Base-by-base conservation (phyloP, 1,139 yeast species). In the Blastobotrys petasosporus region DNA sequence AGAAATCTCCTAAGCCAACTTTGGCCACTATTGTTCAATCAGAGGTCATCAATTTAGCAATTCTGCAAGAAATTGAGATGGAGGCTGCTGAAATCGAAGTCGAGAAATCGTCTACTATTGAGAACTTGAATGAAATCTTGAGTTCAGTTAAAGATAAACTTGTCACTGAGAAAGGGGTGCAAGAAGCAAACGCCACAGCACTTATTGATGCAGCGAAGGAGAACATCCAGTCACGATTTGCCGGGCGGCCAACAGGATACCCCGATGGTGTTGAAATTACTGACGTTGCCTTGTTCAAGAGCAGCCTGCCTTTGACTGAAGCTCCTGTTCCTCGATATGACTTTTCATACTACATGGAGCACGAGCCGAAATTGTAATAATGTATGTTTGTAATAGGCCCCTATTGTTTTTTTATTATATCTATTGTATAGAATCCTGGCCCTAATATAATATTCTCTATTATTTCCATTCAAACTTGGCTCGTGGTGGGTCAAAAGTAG, bases 61-160 rank as follows among this genome's bases (percentile, higher is more conserved):
- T 64, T 86, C 88, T 34, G 87, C 88, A 10, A 79, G 83, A 76
- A 63, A 66, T 53, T 76, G 86, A 57, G 25, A 49, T 56, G 25
- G 53, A 51, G 13, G 53, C 56, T 5, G 56, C 48, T 5, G 62
- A 56, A 7, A 52, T 57, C 44, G 54, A 48, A 6, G 52, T 54
- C 40, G 52, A 42, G 10, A 45, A 50, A 15, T 52, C 55, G 12
- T 48, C 49, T 10, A 56, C 40, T 28, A 47, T 41, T 4, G 45
- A 46, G 13, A 31, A 35, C 17, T 28, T 46, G 32, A 41, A 37
- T 31, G 40, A 37, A 10, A 40, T 43, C 6, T 33, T 34, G 13
- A 25, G 16, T 12, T 33, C 33, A 32, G 40, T 37, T 32, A 39
- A 35, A 15, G 15, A 35, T 8, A 29, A 32, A 25, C 36, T 41